phyloP scores from a whole-genome alignment of 2,329 filamentous ascomycete genomes.

The Fusarium ramigenum region DNA sequence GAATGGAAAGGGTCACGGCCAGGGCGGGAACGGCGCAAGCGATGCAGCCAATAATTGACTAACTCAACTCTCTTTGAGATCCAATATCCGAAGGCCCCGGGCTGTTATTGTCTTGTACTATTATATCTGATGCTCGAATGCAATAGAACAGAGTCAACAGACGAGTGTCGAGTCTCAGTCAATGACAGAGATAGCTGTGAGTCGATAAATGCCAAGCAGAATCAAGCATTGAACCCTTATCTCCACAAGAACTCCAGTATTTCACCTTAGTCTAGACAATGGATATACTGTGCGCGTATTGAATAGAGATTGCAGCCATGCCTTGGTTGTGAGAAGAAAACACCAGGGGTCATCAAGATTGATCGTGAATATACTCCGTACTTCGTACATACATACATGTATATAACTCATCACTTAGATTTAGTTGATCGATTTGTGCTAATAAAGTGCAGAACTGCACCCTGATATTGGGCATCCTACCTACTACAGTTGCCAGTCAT shows the following conservation, averaged over 20 bases:
- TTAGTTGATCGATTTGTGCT: conserved; percentile 3
- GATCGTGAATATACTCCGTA: not conserved
- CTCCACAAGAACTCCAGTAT: conserved; percentile 20
- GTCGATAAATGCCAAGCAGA: conserved; percentile 14
- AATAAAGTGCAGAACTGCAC: not conserved
- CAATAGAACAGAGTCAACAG: not conserved
- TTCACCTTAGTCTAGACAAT: conserved; percentile 4
- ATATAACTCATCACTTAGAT: not conserved
- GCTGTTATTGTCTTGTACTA: conserved; percentile 15
- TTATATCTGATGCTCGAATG: conserved; percentile 25
- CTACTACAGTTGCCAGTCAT: not conserved
- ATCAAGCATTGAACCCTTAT: conserved; percentile 28
- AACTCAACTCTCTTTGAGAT: conserved; percentile 20
- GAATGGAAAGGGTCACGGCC: conserved; percentile 2
- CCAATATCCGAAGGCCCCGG: conserved; percentile 34
- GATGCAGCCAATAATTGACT: conserved; percentile 13
- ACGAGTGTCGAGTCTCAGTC: not conserved
- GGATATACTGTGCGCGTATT: conserved; percentile 11
- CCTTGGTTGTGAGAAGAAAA: not conserved
- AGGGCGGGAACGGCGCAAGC: conserved; percentile 26
- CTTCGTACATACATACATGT: not conserved
- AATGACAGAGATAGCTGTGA: not conserved
- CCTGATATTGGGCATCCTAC: not conserved
- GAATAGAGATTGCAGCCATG: conserved; percentile 5
- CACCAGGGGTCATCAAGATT: not conserved